Evolutionary conservation across 2,329 filamentous ascomycete species (phyloP), one percentile per base, ranked within the genome.

Genomic region (Colletotrichum nymphaeae): DNA sequence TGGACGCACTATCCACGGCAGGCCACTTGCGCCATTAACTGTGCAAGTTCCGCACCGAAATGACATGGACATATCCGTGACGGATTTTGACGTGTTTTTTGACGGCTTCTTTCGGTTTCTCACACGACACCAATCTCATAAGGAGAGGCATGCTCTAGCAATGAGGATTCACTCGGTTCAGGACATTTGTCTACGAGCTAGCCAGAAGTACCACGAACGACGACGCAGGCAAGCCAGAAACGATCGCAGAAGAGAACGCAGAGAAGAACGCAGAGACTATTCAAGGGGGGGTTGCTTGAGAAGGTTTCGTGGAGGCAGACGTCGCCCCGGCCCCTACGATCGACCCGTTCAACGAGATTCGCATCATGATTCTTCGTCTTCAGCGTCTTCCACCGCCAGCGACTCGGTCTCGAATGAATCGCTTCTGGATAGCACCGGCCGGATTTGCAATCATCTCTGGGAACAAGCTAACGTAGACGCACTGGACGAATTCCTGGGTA

Each of bases 391-490:
- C 7, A 19, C 14, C 16, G 32, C 11, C 11, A 46, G 37, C 26
- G 58, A 76, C 2, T 35, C 63, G 11, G 42, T n/a, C 12, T 67
- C 77, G 4, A 78, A 76, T 4, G 68, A 71, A 42, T 80, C 75
- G 19, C 78, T 83, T 1, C 76, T 81, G 19, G 74, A 76, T 42
- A 82, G 82, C 72, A 68, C 78, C 22, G 79, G 76, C 46, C 71
- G 60, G 46, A 81, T 83, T 46, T 81, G 80, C 75, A 76, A 74
- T 49, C 75, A 79, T 70, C 62, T 81, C 4, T 83, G 80, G 81
- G 73, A 72, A 12, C 78, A 78, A 19, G 78, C 80, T 28, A 77
- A 77, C 57, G 77, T 78, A n/a, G 78, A 80, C 52, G 76, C 81
- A 9, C 73, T 78, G 12, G 63, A 79, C 2, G 14, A 7, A 42